Percentiles rank a stretch among this genome's conserved stretches.
Evolutionary conservation across 768 basidiomycete genomes (phyloP).

Genomic region (Tylopilus sp.): DNA sequence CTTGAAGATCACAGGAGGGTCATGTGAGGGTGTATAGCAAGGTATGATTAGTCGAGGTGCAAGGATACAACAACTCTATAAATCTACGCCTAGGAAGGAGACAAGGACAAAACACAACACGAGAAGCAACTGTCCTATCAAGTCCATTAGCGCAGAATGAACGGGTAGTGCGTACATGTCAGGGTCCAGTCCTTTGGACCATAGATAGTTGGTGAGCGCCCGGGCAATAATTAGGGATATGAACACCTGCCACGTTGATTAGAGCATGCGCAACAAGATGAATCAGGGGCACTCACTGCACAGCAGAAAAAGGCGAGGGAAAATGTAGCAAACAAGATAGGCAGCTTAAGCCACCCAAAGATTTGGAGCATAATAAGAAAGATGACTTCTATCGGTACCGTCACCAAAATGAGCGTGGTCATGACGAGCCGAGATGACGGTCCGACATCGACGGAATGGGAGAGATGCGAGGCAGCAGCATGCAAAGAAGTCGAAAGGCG

Average conservation of each 20-base stretch:
- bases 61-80: not conserved
- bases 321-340: slow-evolving; percentile 62
- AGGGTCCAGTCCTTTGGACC: slow-evolving; percentile 76
- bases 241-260: slow-evolving; percentile 48
- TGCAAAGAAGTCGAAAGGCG: slow-evolving; percentile 89
- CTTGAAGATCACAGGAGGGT: too few relatives aligned
- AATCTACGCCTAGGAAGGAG: slow-evolving; percentile 36
- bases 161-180: slow-evolving; percentile 94
- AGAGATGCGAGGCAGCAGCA: slow-evolving; percentile 25
- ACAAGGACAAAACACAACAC: slow-evolving; percentile 74
- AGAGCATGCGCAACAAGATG: not conserved
- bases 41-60: not conserved
- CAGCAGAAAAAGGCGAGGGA: slow-evolving; percentile 70
- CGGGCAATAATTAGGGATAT: slow-evolving; percentile 68
- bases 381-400: slow-evolving; percentile 74
- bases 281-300: slow-evolving; percentile 54
- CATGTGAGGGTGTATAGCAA: too few relatives aligned
- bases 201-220: slow-evolving; percentile 69
- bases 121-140: slow-evolving; percentile 77
- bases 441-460: slow-evolving; percentile 6
- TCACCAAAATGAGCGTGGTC: slow-evolving; percentile 67
- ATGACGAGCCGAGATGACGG: slow-evolving; percentile 54
- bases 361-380: slow-evolving; percentile 64
- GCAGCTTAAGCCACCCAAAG: slow-evolving; percentile 78
- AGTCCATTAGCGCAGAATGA: slow-evolving; percentile 85